These are phyloP conservation scores for Vanilla planifolia DNA, from an alignment of 106 monocot species.

Conservation along the genomic window DNA sequence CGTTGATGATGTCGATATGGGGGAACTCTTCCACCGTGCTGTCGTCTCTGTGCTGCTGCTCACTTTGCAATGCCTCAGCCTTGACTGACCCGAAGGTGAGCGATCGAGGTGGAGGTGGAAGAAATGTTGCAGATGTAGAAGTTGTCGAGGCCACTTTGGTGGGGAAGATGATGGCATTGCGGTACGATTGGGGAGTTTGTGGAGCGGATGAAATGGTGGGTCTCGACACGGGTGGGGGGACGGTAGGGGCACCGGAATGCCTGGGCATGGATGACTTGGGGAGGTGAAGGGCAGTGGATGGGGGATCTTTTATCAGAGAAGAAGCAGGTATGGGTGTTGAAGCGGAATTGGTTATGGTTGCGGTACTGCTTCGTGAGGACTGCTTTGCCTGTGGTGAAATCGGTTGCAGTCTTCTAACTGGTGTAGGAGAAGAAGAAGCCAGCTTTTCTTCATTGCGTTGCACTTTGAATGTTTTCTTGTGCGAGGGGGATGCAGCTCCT, in stretches of 20 bases:
- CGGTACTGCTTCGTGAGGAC: not conserved
- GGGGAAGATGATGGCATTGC: conserved; percentile 89
- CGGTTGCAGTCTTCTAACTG: conserved; percentile 19
- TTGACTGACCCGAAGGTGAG: conserved; percentile 56
- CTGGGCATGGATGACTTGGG: conserved; percentile 31
- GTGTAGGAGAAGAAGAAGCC: conserved; percentile 23
- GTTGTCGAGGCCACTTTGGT: no score
- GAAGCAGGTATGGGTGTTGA: not conserved
- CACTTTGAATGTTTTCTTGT: conserved; percentile 36
- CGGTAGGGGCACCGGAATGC: conserved; percentile 75
- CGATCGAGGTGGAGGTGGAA: conserved; percentile 11
- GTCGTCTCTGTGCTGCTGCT: conserved; percentile 17
- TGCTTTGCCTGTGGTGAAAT: conserved; percentile 1
- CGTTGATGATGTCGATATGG: conserved; percentile 91
- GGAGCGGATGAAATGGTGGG: conserved; percentile 32
- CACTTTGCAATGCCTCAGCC: conserved; percentile 25
- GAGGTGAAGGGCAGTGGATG: conserved; percentile 14
- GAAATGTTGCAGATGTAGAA: conserved; percentile 17
- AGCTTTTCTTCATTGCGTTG: conserved; percentile 23
- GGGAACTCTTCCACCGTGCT: conserved; percentile 66
- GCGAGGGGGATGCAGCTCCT: conserved; percentile 17
- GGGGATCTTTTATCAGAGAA: not conserved
- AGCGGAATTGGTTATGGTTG: not conserved
- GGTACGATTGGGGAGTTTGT: conserved; percentile 61
- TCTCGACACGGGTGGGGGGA: conserved; percentile 51